phyloP scores from a whole-genome alignment of 352 stramenopile species.

The Pythium dissimile region DNA sequence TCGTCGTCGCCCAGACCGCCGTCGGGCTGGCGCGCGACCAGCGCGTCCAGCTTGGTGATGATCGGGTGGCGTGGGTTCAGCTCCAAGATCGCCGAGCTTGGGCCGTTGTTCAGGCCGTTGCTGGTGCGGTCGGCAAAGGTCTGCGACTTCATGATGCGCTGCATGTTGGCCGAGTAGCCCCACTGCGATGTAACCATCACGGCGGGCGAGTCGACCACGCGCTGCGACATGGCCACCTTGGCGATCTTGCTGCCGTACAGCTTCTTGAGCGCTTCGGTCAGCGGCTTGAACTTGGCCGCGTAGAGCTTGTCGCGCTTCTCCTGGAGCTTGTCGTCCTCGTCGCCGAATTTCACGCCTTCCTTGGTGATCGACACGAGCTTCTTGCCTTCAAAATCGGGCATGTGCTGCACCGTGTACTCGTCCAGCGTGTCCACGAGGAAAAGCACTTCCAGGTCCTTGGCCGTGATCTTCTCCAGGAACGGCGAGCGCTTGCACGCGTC shows the following conservation, averaged over 20 bases:
- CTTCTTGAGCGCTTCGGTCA: conserved; percentile 96
- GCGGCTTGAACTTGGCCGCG: conserved; percentile 93
- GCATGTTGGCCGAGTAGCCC: conserved; percentile 99
- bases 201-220: conserved; percentile 90
- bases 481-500: conserved; percentile 93
- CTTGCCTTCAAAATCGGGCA: conserved; percentile 93
- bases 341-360: conserved; percentile 98
- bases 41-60: conserved; percentile 92
- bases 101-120: conserved; percentile 26
- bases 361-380: conserved; percentile 97
- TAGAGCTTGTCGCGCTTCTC: conserved; percentile 96
- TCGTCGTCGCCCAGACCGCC: too few relatives aligned
- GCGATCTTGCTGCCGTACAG: conserved; percentile 94
- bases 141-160: conserved; percentile 98
- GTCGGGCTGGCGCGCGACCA: conserved; percentile 59
- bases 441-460: conserved; percentile 98
- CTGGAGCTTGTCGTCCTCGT: conserved; percentile 95
- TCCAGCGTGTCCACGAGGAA: conserved; percentile 98
- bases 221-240: conserved; percentile 95
- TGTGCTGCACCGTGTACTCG: conserved; percentile 96
- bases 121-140: conserved; percentile 88
- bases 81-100: conserved; percentile 93
- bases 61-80: conserved; percentile 99
- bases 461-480: conserved; percentile 96
- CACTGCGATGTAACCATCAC: conserved; percentile 97